Conservation (phyloP, 2,329 filamentous ascomycete genomes). For the Pseudogymnoascus sp. region DNA sequence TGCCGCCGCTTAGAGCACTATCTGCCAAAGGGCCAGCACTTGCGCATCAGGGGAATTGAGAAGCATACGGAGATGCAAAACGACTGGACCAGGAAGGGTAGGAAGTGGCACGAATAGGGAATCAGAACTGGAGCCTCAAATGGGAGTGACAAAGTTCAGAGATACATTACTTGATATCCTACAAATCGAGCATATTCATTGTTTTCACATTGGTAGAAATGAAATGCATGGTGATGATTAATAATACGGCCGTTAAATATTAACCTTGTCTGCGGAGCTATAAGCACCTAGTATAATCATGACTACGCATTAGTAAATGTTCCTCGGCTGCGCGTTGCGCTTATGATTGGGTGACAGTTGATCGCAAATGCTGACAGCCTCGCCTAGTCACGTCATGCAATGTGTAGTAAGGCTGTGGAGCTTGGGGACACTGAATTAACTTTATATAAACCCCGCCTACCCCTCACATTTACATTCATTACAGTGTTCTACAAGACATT, state of each 20-base stretch:
- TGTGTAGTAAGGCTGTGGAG: constrained; percentile 3
- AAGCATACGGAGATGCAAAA: constrained; percentile 1
- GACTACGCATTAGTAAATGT: constrained; percentile 1
- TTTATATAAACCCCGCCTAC: not conserved
- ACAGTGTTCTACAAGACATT: not conserved
- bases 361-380: constrained; percentile 6
- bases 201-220: not conserved
- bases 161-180: constrained; percentile 8
- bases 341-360: not conserved
- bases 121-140: not conserved
- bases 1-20: not conserved
- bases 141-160: constrained; percentile 1
- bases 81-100: constrained; percentile 1
- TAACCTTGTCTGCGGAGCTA: not conserved
- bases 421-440: not conserved
- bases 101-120: constrained; percentile 7
- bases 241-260: not conserved
- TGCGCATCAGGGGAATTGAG: constrained; percentile 5
- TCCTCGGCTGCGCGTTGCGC: not conserved
- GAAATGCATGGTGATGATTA: constrained; percentile 6
- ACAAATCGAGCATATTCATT: constrained; percentile 1
- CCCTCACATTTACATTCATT: not conserved
- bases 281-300: not conserved
- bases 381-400: constrained; percentile 3
- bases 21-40: constrained; percentile 5